phyloP scores from a whole-genome alignment of 164 flowering plant genomes.

The Echeveria elegans region DNA sequence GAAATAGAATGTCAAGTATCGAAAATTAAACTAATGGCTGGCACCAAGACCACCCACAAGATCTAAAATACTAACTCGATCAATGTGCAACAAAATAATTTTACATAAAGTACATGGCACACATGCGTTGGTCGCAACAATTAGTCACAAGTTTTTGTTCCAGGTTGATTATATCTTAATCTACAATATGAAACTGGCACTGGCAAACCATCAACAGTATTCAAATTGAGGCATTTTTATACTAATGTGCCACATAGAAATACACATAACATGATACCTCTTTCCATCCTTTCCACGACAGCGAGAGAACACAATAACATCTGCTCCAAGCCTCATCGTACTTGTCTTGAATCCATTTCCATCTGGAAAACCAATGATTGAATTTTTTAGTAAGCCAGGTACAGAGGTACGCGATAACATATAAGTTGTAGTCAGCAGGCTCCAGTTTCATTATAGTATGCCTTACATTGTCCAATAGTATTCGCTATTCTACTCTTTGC shows the following conservation, averaged over 20 bases:
- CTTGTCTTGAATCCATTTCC: constrained; percentile 99
- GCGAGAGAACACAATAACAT: constrained; percentile 93
- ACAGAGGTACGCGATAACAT: neutral
- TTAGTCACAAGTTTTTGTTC: too few species aligned
- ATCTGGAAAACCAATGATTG: constrained; percentile 30
- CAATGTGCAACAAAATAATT: too few species aligned
- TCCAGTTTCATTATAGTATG: neutral
- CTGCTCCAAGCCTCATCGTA: constrained; percentile 98
- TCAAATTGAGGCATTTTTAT: too few species aligned
- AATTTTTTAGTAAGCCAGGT: neutral
- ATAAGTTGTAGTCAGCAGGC: neutral
- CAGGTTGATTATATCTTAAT: neutral
- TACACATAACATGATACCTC: constrained; percentile 31
- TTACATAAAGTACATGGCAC: too few species aligned
- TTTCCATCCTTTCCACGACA: constrained; percentile 53
- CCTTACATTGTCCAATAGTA: constrained; percentile 92
- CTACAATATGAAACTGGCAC: neutral
- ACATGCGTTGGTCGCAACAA: too few species aligned
- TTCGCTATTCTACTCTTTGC: constrained; percentile 80
- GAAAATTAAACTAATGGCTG: too few species aligned
- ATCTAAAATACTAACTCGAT: too few species aligned
- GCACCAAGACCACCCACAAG: too few species aligned
- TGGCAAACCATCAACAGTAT: too few species aligned
- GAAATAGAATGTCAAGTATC: too few species aligned
- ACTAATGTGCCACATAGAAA: too few species aligned